These are phyloP conservation scores for Fusarium mundagurra DNA, from an alignment of 2,329 filamentous ascomycete species.

Conservation along the genomic window DNA sequence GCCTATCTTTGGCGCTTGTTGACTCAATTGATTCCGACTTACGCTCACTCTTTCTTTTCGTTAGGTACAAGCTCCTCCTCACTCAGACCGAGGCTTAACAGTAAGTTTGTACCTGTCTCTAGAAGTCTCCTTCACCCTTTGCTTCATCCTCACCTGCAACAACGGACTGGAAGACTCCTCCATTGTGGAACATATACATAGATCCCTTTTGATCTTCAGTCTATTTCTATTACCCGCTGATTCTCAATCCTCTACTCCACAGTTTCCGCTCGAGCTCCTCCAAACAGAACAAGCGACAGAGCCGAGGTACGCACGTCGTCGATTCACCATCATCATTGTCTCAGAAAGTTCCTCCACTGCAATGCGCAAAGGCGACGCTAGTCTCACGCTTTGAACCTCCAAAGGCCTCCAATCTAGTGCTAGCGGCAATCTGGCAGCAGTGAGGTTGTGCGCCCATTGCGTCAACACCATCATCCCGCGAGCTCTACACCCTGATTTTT, in stretches of 20 bases:
- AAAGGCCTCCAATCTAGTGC: constrained; percentile 24
- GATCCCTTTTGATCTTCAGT: constrained; percentile 20
- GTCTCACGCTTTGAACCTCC: constrained; percentile 26
- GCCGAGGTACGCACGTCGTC: constrained; percentile 19
- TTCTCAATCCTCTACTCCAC: constrained; percentile 25
- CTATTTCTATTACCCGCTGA: constrained; percentile 29
- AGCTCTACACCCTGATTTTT: constrained; percentile 35
- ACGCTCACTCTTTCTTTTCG: constrained; percentile 2
- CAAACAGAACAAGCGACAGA: constrained; percentile 4
- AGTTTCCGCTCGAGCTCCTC: constrained; percentile 3
- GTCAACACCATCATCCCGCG: constrained; percentile 42
- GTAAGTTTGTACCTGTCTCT: background rate
- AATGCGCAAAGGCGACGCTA: constrained; percentile 20
- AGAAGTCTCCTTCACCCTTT: background rate
- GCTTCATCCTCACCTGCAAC: background rate
- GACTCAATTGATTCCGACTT: background rate
- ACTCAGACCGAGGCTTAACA: background rate
- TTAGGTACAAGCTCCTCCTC: background rate
- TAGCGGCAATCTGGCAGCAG: constrained; percentile 29
- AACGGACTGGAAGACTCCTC: background rate
- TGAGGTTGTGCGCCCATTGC: constrained; percentile 41
- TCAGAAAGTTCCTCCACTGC: constrained; percentile 28
- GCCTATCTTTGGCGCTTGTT: background rate
- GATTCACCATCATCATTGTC: constrained; percentile 35
- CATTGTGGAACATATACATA: background rate